Evolutionary conservation across 1,284 basidiomycete genomes (phyloP), one percentile per base, ranked within the genome.

Genomic region (Gymnopus androsaceus): DNA sequence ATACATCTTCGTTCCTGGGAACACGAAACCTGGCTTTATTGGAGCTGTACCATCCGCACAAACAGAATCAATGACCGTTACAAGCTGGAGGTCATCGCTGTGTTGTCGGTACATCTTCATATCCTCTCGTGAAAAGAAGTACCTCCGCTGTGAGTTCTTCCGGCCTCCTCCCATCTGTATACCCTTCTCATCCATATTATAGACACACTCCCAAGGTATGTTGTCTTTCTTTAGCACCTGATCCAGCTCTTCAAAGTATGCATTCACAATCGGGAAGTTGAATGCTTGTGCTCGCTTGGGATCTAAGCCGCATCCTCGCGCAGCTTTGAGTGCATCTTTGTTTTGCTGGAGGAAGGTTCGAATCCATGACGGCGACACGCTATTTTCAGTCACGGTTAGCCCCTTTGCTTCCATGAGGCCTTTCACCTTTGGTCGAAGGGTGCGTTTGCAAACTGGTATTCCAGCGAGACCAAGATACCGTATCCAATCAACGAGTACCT

Each of bases 51-150:
- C 71, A 58, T 70, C 67, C 5, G 68, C 63, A 53, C 60, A 66
- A 7, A 71, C 59, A 59, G 59, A 59, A 56, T 75, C 69, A 41
- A 75, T 59, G 21, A 75, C 60, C 4, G 72, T 73, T 11, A 72
- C 64, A 1, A 72, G 61, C 59, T 75, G 66, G 2, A 69, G 63
- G 44, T 72, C 66, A n/a, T 62, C 66, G 42, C 61, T 64, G 19
- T 58, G 49, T 2, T 64, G 27, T 12, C 55, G 55, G 42, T 70
- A 69, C 9, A 54, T 57, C 5, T 57, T 28, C 17, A 14, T 12
- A 25, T 44, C 51, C 4, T 14, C 3, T 8, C 34, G 19, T 12
- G 51, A 17, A 46, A 52, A 31, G 44, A 57, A 36, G 19, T 47
- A 57, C n/a, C 44, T 40, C n/a, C 17, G 15, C 31, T 44, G 40